Base-by-base conservation (phyloP, 2,329 filamentous ascomycete species). In the Arthroderma sp. region DNA sequence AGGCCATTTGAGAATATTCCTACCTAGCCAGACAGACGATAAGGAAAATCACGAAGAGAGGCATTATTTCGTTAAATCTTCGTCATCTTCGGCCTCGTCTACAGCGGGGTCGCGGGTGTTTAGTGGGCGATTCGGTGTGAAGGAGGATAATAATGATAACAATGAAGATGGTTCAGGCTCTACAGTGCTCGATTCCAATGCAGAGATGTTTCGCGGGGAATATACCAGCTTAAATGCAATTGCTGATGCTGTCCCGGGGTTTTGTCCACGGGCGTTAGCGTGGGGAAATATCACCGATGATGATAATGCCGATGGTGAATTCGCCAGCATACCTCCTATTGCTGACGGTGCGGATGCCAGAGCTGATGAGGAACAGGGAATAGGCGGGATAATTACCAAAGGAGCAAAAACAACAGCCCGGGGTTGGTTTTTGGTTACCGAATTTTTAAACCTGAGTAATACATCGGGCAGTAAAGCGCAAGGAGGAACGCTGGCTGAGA, bases 191-290 rank as follows among this genome's bases (percentile, higher is more conserved):
- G 15, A 22, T 22, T 22, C 15, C 15, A 22, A 41, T 6, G 51
- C 54, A 42, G 58, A 64, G 40, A 66, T 65, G 61, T 60, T 64
- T 51, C 53, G 56, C 77, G 85, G 88, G 48, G 89, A 95, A 64
- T 82, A 86, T 58, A 75, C 77, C 41, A 93, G 86, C 2, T 76
- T 95, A 44, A 88, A 87, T 57, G 84, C 86, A 44, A 84, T 96
- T 52, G 75, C 86, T 58, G 58, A 69, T 38, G 70, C 71, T 9
- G 82, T 91, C 0, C 83, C 86, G 1, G 74, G 74, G 30, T 75
- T 95, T 43, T 89, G 84, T 57, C 87, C 88, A 0, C 71, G 72
- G 39, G 82, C 84, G 0, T 73, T 86, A 58, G 85, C 83, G 31
- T 78, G 85, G 58, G 88, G 88, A 1, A 52, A 62, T 1, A 66